These are phyloP conservation scores for Wallacemonas sp. DNA, from an alignment of 208 protist genomes.

Conservation along the genomic window DNA sequence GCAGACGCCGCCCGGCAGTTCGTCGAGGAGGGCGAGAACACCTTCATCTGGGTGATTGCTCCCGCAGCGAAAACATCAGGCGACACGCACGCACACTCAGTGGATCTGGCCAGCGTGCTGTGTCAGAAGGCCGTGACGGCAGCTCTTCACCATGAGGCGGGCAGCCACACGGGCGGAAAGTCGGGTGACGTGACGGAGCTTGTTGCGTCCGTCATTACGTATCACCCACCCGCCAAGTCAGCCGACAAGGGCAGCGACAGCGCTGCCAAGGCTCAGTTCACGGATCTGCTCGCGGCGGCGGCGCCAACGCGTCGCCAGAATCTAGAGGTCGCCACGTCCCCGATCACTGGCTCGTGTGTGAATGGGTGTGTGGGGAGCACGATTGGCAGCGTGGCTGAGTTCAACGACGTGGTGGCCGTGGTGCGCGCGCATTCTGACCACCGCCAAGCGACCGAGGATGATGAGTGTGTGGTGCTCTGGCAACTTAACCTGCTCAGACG, in stretches of 20 bases:
- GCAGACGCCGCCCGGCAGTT: conserved; percentile 21
- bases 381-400: conserved; percentile 28
- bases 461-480: conserved; percentile 26
- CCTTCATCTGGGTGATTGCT: conserved; percentile 35
- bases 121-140: conserved; percentile 17
- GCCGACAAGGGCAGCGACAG: background rate
- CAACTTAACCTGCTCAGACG: conserved; percentile 37
- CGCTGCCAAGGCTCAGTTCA: background rate
- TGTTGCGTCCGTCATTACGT: conserved; percentile 18
- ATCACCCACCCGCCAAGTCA: background rate
- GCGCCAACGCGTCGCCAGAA: background rate
- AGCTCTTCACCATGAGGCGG: too few relatives aligned
- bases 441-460: background rate
- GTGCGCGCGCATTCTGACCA: background rate
- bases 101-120: conserved; percentile 14
- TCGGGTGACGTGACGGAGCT: too few relatives aligned
- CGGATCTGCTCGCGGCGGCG: background rate
- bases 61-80: conserved; percentile 1
- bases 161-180: too few relatives aligned
- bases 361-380: conserved; percentile 39
- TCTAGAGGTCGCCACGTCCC: conserved; percentile 41
- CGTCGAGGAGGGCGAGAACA: conserved; percentile 34
- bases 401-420: conserved; percentile 14
- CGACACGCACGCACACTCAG: background rate
- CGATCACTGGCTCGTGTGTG: conserved; percentile 42